Evolutionary conservation across 202 grass and related monocot genomes (phyloP), one percentile per base, ranked within the genome.

Genomic region (Cymbopogon flexuosus): DNA sequence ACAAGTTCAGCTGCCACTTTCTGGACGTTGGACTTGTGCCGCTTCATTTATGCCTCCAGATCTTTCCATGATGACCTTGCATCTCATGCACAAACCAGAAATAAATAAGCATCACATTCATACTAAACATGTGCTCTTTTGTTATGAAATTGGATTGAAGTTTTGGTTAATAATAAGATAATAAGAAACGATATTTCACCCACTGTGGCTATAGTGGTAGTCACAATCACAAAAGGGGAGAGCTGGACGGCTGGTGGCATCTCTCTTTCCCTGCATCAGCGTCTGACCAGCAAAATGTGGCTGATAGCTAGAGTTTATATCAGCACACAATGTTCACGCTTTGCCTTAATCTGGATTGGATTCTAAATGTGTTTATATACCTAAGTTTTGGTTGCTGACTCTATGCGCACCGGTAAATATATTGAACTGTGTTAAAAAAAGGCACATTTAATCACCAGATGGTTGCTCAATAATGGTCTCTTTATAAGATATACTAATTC

Each of bases 1-100:
- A 62, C 54, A 74, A 82, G 49, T 51, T 67, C 83, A 75, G 64
- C 24, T 73, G 60, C 79, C 77, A 62, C 83, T 86, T 89, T 89
- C 68, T 15, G 42, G 68, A 70, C 79, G 34, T 46, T 16, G 31
- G 61, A 54, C 47, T 74, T 42, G 22, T 62, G 73, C 34, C 36
- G 58, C 74, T 70, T 86, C 79, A 86, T 79, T 86, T 89, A 79
- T 83, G 68, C 23, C 16, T 16, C 51, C 37, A 6, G 37, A 78
- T 67, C 49, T 22, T 69, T 86, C 79, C 58, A 15, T 78, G 45
- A 39, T 66, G 71, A 34, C 18, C 35, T 59, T 40, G 61, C 36
- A 10, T 80, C 12, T 84, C 43, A 63, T 24, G 40, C 21, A 1
- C 45, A 72, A 49, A 72, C 37, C 23, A 31, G 16, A 37, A 54